phyloP scores from a whole-genome alignment of 2,329 filamentous ascomycete species.

The Chaetothyriales sp. region DNA sequence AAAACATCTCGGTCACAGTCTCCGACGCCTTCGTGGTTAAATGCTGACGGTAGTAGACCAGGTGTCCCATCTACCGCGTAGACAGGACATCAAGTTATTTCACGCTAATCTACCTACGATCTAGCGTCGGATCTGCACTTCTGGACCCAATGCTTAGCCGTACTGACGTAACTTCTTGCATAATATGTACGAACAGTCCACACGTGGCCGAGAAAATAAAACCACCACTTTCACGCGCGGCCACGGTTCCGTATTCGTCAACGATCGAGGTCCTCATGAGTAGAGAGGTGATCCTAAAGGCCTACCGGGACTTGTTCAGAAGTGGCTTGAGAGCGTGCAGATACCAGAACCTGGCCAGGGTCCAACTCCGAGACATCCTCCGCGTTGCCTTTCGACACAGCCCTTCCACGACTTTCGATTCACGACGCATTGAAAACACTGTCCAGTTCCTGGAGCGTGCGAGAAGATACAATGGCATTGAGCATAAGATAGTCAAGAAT shows the following conservation, averaged over 20 bases:
- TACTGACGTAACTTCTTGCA: no score
- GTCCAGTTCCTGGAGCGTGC: constrained; percentile 31
- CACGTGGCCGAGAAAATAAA: neutral
- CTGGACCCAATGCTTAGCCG: no score
- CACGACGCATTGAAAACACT: constrained; percentile 29
- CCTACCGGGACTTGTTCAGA: constrained; percentile 44
- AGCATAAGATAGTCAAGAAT: constrained; percentile 34
- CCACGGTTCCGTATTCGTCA: neutral
- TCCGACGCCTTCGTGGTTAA: no score
- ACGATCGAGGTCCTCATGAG: neutral
- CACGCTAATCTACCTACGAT: no score
- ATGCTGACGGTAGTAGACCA: no score
- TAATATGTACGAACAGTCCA: no score
- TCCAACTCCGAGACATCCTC: constrained; percentile 34
- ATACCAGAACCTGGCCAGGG: constrained; percentile 42
- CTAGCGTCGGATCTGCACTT: no score
- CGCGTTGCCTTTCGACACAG: constrained; percentile 29
- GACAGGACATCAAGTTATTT: no score
- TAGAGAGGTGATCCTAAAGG: constrained; percentile 28
- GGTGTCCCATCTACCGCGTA: no score
- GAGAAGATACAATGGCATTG: constrained; percentile 25
- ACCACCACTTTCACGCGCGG: neutral
- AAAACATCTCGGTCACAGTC: no score
- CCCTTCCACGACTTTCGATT: constrained; percentile 24
- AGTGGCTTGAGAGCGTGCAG: constrained; percentile 39